phyloP scores from a whole-genome alignment of 2,329 filamentous ascomycete genomes.

The Raffaelea deltoideospora region DNA sequence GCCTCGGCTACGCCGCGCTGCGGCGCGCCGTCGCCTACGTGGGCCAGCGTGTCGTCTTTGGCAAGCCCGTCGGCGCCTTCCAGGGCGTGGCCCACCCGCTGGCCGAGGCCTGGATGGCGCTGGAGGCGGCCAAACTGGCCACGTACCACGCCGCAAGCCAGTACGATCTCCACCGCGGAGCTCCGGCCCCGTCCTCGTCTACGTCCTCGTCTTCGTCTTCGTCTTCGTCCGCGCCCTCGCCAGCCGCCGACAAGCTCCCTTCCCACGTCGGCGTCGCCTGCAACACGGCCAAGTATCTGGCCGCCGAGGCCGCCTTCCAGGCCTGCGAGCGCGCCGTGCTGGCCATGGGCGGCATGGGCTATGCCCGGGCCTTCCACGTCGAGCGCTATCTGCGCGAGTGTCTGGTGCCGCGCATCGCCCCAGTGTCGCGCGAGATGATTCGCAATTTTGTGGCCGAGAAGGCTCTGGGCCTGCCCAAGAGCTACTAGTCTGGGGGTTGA shows the following conservation, averaged over 20 bases:
- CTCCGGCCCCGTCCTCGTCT: no score
- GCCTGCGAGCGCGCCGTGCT: conserved; percentile 47
- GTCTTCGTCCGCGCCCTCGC: no score
- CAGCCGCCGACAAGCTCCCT: conserved; percentile 10
- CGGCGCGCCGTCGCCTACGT: conserved; percentile 50
- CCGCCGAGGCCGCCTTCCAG: conserved; percentile 47
- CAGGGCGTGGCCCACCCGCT: conserved; percentile 52
- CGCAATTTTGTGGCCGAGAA: conserved; percentile 58
- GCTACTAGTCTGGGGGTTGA: conserved; percentile 37
- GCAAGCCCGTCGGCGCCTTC: conserved; percentile 50
- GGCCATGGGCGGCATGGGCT: conserved; percentile 49
- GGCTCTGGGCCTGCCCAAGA: conserved; percentile 49
- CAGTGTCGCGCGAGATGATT: conserved; percentile 58
- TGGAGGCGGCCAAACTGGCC: conserved; percentile 50
- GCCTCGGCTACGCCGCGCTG: conserved; percentile 60
- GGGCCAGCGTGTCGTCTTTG: conserved; percentile 48
- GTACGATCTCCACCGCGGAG: conserved; percentile 31
- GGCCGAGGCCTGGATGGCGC: conserved; percentile 47
- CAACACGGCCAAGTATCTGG: conserved; percentile 58
- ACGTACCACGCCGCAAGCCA: conserved; percentile 50
- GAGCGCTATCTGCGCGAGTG: conserved; percentile 51
- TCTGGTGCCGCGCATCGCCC: conserved; percentile 48
- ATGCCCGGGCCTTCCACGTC: conserved; percentile 49
- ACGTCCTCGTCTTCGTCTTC: no score
- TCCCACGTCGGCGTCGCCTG: conserved; percentile 48